A percentile compares a stretch with the other conserved stretches of the same genome.
Conservation (phyloP, 495 filamentous ascomycete genomes). For the Geoglossum glabrum region DNA sequence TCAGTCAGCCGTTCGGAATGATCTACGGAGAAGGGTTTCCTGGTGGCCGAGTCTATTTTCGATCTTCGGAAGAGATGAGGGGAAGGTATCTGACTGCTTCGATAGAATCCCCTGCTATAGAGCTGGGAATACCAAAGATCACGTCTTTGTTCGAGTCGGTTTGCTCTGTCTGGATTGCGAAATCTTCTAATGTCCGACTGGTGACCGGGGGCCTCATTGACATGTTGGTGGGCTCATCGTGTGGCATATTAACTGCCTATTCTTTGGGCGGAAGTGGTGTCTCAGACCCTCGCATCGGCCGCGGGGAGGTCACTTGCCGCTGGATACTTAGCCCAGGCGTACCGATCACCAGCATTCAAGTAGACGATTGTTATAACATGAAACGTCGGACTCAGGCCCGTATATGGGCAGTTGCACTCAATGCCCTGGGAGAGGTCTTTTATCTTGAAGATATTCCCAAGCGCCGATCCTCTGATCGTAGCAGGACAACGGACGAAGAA, state of each 20-base stretch:
- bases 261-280: conserved; percentile 46
- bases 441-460: conserved; percentile 52
- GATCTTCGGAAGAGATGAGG: conserved; percentile 50
- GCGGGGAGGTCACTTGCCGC: conserved; percentile 59
- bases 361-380: conserved; percentile 60
- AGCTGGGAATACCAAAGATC: conserved; percentile 53
- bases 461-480: conserved; percentile 14
- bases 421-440: conserved; percentile 82
- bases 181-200: conserved; percentile 46
- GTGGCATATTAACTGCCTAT: conserved; percentile 70
- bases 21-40: conserved; percentile 71
- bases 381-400: conserved; percentile 46
- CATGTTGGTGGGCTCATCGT: conserved; percentile 66
- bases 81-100: conserved; percentile 50
- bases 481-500: conserved; percentile 19
- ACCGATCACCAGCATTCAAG: conserved; percentile 66
- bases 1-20: conserved; percentile 69
- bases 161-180: conserved; percentile 80
- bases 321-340: conserved; percentile 88
- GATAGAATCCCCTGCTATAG: conserved; percentile 24
- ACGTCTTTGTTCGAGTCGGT: conserved; percentile 38
- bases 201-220: conserved; percentile 61
- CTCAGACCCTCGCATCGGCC: conserved; percentile 42
- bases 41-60: conserved; percentile 56
- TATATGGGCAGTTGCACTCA: conserved; percentile 72